phyloP scores from a whole-genome alignment of 768 basidiomycete species.

The Serendipita indica region DNA sequence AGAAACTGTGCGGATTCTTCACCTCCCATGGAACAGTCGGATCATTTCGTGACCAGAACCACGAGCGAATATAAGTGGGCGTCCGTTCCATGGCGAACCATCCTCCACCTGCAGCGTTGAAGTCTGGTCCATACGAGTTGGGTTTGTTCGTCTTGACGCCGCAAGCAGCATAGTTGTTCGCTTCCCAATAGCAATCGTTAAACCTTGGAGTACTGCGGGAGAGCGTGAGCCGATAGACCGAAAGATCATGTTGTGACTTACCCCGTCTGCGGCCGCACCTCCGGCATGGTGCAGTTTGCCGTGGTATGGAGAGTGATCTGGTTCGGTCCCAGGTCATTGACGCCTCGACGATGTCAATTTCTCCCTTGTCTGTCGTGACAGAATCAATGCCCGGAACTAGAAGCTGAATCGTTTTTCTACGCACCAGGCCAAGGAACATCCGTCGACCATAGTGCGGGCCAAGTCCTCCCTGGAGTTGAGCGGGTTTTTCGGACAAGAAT shows the following conservation, averaged over 20 bases:
- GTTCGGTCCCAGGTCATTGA: slow-evolving; percentile 18
- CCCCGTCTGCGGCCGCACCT: too few relatives aligned
- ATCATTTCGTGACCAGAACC: slow-evolving; percentile 35
- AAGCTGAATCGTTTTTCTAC: too few relatives aligned
- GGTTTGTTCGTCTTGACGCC: slow-evolving; percentile 26
- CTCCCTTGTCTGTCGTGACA: slow-evolving; percentile 2
- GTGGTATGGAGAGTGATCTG: slow-evolving; percentile 19
- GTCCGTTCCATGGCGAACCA: slow-evolving; percentile 37
- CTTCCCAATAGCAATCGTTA: slow-evolving; percentile 15
- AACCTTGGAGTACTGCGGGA: neutral
- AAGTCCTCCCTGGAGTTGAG: slow-evolving; percentile 20
- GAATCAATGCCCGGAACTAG: neutral
- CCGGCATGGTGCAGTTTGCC: slow-evolving; percentile 10
- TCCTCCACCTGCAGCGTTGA: slow-evolving; percentile 43
- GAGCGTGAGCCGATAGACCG: neutral
- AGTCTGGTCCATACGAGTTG: slow-evolving; percentile 30
- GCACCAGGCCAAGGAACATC: slow-evolving; percentile 36
- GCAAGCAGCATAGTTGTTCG: slow-evolving; percentile 26
- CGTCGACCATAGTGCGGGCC: slow-evolving; percentile 47
- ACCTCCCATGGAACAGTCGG: slow-evolving; percentile 8
- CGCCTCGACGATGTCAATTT: slow-evolving; percentile 21
- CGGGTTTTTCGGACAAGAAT: neutral
- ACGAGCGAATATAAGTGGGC: slow-evolving; percentile 31
- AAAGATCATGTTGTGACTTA: slow-evolving; percentile 6
- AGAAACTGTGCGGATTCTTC: neutral